phyloP scores from a whole-genome alignment of 129 eudicot genomes.

The Arctium minus region DNA sequence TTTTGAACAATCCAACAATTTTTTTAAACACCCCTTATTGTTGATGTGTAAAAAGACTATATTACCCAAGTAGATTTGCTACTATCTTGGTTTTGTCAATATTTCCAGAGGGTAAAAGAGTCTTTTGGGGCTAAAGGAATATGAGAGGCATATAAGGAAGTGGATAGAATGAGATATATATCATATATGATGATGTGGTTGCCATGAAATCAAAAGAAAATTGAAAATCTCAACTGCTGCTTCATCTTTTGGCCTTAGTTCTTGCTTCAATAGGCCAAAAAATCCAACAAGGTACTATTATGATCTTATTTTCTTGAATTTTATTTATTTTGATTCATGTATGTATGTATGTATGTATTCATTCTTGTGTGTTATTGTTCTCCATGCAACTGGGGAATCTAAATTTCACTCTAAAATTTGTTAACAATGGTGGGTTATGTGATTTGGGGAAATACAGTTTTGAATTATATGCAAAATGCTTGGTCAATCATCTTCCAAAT shows the following conservation, averaged over 20 bases:
- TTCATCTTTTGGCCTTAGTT: constrained; percentile 23
- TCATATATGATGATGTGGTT: constrained; percentile 36
- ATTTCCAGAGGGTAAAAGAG: constrained; percentile 16
- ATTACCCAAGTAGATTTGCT: neutral
- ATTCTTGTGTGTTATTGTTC: neutral
- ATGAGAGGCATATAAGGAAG: constrained; percentile 33
- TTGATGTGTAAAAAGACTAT: neutral
- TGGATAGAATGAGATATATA: constrained; percentile 34
- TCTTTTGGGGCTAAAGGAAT: constrained; percentile 9
- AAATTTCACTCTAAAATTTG: neutral
- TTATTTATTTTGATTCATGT: neutral
- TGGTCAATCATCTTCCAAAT: neutral
- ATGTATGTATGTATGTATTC: neutral
- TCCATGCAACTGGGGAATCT: neutral
- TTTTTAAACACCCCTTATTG: no score
- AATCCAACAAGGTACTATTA: constrained; percentile 30
- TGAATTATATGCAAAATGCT: constrained; percentile 3
- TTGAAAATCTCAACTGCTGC: constrained; percentile 15
- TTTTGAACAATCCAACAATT: no score
- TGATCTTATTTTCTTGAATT: neutral
- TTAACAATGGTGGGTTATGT: neutral
- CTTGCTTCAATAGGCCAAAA: constrained; percentile 10
- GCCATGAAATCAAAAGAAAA: constrained; percentile 26
- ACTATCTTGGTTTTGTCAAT: neutral
- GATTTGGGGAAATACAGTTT: constrained; percentile 14